These are phyloP conservation scores for Populus trichocarpa DNA, from an alignment of 441 rosid species.

Conservation along the genomic window DNA sequence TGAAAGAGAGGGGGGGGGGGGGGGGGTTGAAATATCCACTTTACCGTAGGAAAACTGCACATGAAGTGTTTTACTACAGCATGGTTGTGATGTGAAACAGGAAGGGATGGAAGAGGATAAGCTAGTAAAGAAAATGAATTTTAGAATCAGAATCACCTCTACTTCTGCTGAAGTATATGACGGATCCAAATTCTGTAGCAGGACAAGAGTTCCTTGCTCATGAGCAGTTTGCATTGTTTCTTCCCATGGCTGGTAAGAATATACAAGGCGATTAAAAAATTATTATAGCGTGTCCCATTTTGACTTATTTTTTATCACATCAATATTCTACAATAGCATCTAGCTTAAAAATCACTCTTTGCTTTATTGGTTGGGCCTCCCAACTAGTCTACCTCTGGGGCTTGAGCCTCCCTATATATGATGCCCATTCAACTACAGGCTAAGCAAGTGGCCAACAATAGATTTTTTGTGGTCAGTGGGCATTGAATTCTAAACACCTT, in stretches of 20 bases:
- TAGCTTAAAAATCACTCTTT: background rate
- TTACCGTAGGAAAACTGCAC: background rate
- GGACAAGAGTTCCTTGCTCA: conserved; percentile 48
- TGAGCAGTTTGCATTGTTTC: conserved; percentile 51
- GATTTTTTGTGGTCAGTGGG: background rate
- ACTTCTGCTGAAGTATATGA: conserved; percentile 58
- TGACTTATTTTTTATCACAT: background rate
- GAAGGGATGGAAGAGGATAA: background rate
- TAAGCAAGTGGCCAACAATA: background rate
- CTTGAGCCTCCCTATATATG: background rate
- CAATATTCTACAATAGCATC: background rate
- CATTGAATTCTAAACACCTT: background rate
- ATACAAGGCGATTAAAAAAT: conserved; percentile 15
- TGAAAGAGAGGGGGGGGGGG: background rate
- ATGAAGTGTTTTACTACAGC: background rate
- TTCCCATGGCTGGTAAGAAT: conserved; percentile 64
- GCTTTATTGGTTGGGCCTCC: background rate
- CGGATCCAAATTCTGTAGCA: conserved; percentile 79
- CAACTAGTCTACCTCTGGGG: background rate
- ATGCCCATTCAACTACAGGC: background rate
- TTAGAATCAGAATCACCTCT: conserved; percentile 43
- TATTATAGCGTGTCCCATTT: background rate
- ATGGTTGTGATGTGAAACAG: background rate
- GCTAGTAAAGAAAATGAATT: background rate
- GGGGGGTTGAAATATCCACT: background rate